phyloP scores from a whole-genome alignment of 148 eudicot genomes.

The Vaccinium darrowii region DNA sequence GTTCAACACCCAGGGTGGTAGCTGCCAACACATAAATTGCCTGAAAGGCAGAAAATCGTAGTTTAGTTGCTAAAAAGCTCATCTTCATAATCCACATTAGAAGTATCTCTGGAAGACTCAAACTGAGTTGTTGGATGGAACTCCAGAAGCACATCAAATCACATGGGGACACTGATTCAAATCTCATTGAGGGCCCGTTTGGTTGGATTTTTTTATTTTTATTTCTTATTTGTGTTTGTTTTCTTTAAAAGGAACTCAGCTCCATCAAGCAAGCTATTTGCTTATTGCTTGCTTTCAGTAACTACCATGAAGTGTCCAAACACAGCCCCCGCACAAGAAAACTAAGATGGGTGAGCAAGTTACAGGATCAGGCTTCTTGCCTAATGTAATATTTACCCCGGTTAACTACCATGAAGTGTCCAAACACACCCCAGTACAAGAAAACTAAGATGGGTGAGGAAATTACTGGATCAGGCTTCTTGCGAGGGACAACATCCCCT shows the following conservation, averaged over 20 bases:
- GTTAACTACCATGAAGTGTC: neutral
- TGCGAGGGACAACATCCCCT: slow-evolving; percentile 95
- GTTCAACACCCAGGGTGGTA: slow-evolving; percentile 77
- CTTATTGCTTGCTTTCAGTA: too few species aligned
- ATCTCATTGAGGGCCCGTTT: too few species aligned
- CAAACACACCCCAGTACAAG: neutral
- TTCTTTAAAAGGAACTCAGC: too few species aligned
- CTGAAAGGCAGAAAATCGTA: slow-evolving; percentile 35
- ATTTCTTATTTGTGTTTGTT: too few species aligned
- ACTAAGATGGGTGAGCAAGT: slow-evolving; percentile 6
- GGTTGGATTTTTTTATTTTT: too few species aligned
- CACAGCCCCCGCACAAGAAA: neutral
- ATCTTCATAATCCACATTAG: neutral
- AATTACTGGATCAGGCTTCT: slow-evolving; percentile 96
- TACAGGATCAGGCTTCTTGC: slow-evolving; percentile 97
- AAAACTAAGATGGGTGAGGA: neutral
- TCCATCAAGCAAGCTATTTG: too few species aligned
- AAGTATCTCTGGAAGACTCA: neutral
- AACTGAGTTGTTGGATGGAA: neutral
- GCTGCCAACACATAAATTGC: slow-evolving; percentile 89
- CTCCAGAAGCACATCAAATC: neutral
- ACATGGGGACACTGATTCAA: too few species aligned
- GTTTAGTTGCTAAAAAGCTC: neutral
- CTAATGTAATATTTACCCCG: neutral
- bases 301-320: neutral